Conservation (phyloP, 768 basidiomycete species). For the Boletus rubescentipes region DNA sequence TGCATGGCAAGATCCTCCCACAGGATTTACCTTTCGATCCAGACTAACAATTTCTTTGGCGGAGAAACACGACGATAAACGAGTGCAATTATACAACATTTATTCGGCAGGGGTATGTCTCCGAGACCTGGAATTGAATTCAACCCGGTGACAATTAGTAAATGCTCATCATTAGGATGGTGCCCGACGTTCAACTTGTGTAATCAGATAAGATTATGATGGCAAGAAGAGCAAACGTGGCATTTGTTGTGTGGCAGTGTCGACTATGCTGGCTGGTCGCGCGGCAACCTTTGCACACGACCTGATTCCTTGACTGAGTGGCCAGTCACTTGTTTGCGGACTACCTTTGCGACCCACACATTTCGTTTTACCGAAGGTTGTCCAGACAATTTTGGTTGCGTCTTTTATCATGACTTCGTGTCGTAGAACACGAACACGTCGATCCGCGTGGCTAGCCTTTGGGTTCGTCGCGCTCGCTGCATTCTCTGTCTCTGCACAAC, state of each 20-base stretch:
- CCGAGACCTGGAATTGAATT: too few relatives aligned
- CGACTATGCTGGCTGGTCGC: not conserved
- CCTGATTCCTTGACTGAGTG: not conserved
- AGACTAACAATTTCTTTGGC: slow-evolving; percentile 15
- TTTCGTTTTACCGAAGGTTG: not conserved
- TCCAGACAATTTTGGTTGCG: not conserved
- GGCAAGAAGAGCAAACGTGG: slow-evolving; percentile 13
- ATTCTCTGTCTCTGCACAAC: slow-evolving; percentile 44
- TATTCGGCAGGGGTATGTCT: too few relatives aligned
- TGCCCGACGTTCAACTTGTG: too few relatives aligned
- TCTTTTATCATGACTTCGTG: slow-evolving; percentile 18
- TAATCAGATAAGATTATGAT: slow-evolving; percentile 9
- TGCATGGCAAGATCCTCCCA: slow-evolving; percentile 14
- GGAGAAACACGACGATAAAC: not conserved
- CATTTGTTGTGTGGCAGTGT: slow-evolving; percentile 17
- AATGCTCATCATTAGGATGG: too few relatives aligned
- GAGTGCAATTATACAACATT: too few relatives aligned
- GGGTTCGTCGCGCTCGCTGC: slow-evolving; percentile 53
- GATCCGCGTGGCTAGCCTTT: slow-evolving; percentile 61
- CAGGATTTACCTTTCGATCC: slow-evolving; percentile 1
- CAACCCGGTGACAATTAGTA: too few relatives aligned
- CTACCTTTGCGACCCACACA: not conserved
- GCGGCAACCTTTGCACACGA: not conserved
- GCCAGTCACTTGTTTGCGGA: not conserved
- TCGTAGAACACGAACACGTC: slow-evolving; percentile 30